These are phyloP conservation scores for Aquanectria penicillioides DNA, from an alignment of 2,329 filamentous ascomycete species.

Conservation along the genomic window DNA sequence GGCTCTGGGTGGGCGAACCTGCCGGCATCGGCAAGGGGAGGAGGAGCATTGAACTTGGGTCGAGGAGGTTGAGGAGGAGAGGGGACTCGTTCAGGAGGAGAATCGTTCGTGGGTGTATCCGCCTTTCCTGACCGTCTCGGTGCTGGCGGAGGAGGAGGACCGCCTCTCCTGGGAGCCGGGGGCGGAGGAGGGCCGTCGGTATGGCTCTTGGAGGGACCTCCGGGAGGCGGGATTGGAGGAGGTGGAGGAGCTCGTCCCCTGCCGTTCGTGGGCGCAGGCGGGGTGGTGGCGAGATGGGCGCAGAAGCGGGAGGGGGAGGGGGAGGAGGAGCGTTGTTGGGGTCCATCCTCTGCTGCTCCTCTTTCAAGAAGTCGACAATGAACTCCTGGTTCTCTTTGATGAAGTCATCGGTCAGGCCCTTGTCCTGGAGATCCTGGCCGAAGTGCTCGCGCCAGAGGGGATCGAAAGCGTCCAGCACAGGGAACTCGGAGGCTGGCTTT, in stretches of 20 bases:
- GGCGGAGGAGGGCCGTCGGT: constrained; percentile 44
- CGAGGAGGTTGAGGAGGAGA: constrained; percentile 69
- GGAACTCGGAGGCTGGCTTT: constrained; percentile 65
- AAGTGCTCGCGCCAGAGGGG: constrained; percentile 73
- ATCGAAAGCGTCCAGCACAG: constrained; percentile 71
- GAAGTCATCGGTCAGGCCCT: constrained; percentile 73
- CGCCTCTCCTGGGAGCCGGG: constrained; percentile 39
- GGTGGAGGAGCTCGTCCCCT: constrained; percentile 49
- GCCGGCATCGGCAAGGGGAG: constrained; percentile 88
- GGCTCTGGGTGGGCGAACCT: constrained; percentile 75
- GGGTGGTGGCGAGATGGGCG: constrained; percentile 38
- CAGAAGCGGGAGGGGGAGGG: constrained; percentile 39
- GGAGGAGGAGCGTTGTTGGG: constrained; percentile 29
- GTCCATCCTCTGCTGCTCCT: constrained; percentile 59
- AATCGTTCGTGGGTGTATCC: constrained; percentile 56
- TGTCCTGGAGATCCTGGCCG: constrained; percentile 69
- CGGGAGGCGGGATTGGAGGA: constrained; percentile 46
- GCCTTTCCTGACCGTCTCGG: constrained; percentile 66
- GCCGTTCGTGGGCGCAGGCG: constrained; percentile 45
- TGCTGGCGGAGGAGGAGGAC: constrained; percentile 54
- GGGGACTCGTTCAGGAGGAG: constrained; percentile 74
- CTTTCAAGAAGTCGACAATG: constrained; percentile 71
- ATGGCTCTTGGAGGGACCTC: constrained; percentile 2
- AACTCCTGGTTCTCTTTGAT: constrained; percentile 76
- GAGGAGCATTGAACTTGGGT: constrained; percentile 83